phyloP scores from a whole-genome alignment of 2,329 filamentous ascomycete genomes.

The Grosmannia serpens region DNA sequence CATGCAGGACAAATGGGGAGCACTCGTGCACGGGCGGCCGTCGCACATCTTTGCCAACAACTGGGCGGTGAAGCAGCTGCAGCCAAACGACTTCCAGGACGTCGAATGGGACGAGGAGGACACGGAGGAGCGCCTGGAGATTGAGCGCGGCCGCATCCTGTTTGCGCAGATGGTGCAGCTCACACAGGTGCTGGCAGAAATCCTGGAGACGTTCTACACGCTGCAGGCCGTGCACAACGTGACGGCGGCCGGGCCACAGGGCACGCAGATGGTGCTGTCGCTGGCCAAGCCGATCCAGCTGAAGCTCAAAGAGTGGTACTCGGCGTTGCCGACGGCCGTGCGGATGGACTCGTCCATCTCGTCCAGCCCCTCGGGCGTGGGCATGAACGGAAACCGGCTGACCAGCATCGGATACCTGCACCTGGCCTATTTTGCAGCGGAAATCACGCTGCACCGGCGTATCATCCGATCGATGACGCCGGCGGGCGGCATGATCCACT shows the following conservation, averaged over 20 bases:
- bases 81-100: constrained; percentile 59
- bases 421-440: constrained; percentile 84
- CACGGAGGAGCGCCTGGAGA: constrained; percentile 50
- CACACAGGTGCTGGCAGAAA: constrained; percentile 65
- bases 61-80: constrained; percentile 65
- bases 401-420: constrained; percentile 68
- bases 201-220: constrained; percentile 74
- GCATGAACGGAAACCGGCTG: constrained; percentile 31
- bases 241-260: constrained; percentile 52
- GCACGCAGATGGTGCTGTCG: constrained; percentile 60
- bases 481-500: constrained; percentile 16
- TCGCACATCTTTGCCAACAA: constrained; percentile 60
- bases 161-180: constrained; percentile 68
- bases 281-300: constrained; percentile 73
- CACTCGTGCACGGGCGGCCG: constrained; percentile 72
- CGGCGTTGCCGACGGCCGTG: constrained; percentile 48
- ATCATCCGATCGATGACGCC: constrained; percentile 71
- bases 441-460: constrained; percentile 84
- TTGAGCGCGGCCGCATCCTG: constrained; percentile 55
- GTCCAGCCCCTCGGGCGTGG: constrained; percentile 22
- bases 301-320: constrained; percentile 73
- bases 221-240: constrained; percentile 63
- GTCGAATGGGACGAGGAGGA: constrained; percentile 54
- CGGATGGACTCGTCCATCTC: constrained; percentile 54
- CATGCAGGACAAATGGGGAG: constrained; percentile 66